Base-by-base conservation (phyloP, 208 protist genomes). In the Entamoeba histolytica region DNA sequence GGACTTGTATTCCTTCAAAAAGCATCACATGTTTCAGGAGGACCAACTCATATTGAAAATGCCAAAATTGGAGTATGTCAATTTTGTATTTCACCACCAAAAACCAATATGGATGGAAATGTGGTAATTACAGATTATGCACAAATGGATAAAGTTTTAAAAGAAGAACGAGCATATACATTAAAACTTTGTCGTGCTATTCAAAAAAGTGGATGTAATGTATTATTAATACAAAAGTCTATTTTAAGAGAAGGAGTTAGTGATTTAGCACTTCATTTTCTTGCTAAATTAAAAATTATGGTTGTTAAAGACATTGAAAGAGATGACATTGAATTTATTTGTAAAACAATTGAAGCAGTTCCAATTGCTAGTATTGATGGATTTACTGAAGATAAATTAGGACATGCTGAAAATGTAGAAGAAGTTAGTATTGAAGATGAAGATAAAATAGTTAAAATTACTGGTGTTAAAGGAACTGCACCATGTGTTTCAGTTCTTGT, bases 41-140 rank as follows among this genome's bases (percentile, higher is more conserved):
- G 8, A 23, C 19, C 92, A 12, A 97, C 96, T 31, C 94, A 96
- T 52, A 96, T 99, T 47, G 95, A 98, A 93, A 98, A 99, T 87
- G 98, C 98, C 17, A 99, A 99, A 94, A 99, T 99, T 95, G 98
- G 97, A 92, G 96, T 99, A 7, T 99, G 99, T 94, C 98, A 99
- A 96, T 99, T 99, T 96, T 97, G 97, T 94, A 95, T 99, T 12
- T 99, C 98, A 3, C 97, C 99, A 23, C 99, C 99, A 57, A 99
- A 99, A 96, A 99, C 99, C 44, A 98, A 99, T 96, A 95, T 97
- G 94, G 97, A 98, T 28, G 97, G 98, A 95, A 97, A 96, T 31
- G 96, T 99, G 50, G 96, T 98, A 17, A 97, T 99, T 94, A 96
- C 93, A 99, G 93, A 94, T 28, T 14, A 39, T n/a, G 73, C 61